Evolutionary conservation across 768 basidiomycete species (phyloP), one percentile per base, ranked within the genome.

Genomic region (Boletus huronensis): DNA sequence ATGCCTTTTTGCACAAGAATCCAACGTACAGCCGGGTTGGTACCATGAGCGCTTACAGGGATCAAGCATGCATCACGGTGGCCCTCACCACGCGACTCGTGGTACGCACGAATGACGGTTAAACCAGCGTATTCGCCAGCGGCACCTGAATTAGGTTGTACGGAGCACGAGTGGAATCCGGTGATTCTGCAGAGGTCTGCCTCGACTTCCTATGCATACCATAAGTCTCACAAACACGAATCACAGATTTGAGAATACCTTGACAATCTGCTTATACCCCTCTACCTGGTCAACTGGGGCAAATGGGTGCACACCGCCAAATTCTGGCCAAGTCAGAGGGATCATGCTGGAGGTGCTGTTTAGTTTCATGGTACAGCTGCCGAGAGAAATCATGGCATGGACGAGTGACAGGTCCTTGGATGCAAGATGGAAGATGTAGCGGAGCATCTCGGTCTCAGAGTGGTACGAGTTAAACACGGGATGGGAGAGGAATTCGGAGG

Each of bases 121-220:
- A 99, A 81, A n/a, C 97, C 97, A 31, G 97, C 83, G 64, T 95
- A 99, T 74, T 99, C 97, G 26, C 97, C 97, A 56, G 94, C 92
- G 17, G 97, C 97, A 41, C 97, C 97, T 14, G 97, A 98, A 72
- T 99, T 99, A 34, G 97, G 97, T 69, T 99, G 97, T n/a, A 99
- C 80, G 1, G 93, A 95, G 56, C 93, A 93, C 19, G 93, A 85
- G 60, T 92, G 82, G 76, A 98, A 97, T n/a, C 97, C 97, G 13
- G 97, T 98, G 55, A 98, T 91, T 64, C 81, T 88, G 78, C 91
- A 92, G 7, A 99, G 79, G 74, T 98, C 92, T 21, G 79, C 72
- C 69, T 96, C 93, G 53, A 99, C 78, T 77, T 98, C 97, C 89
- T 93, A 57, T n/a, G 38, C 28, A 52, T 19, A 42, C 1, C 10